These are phyloP conservation scores for Lepidium africanum DNA, from an alignment of 345 rosid genomes.

Conservation along the genomic window DNA sequence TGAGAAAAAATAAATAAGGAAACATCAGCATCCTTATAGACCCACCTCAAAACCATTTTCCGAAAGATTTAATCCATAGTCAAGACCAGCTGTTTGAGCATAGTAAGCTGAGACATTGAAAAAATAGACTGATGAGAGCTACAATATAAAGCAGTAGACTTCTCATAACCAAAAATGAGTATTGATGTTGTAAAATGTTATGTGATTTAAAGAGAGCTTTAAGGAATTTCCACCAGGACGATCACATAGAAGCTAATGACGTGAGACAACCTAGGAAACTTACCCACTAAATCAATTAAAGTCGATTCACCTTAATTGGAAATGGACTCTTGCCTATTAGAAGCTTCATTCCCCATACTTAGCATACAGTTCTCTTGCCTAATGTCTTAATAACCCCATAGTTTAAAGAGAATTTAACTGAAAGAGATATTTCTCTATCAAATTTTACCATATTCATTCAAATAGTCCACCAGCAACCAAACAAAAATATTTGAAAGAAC, in stretches of 20 bases:
- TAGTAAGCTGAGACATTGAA: slow-evolving; percentile 60
- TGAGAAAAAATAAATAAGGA: not conserved
- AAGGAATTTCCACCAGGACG: not conserved
- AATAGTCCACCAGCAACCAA: slow-evolving; percentile 58
- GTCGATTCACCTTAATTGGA: not conserved
- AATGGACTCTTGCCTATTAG: not conserved
- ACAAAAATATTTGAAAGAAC: slow-evolving; percentile 59
- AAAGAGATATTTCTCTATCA: not conserved
- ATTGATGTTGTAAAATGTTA: not conserved
- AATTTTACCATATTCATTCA: slow-evolving; percentile 83
- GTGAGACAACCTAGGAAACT: not conserved
- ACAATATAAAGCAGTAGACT: not conserved
- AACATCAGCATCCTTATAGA: not conserved
- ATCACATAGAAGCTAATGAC: not conserved
- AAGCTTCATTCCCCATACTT: not conserved
- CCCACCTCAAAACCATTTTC: slow-evolving; percentile 67
- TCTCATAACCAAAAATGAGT: not conserved
- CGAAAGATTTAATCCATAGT: slow-evolving; percentile 37
- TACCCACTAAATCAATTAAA: not conserved
- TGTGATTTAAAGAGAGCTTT: not conserved
- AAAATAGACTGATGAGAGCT: not conserved
- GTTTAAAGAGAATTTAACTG: not conserved
- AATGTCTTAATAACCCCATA: not conserved
- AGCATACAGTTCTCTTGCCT: not conserved
- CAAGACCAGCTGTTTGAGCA: slow-evolving; percentile 79